Evolutionary conservation across 1,284 basidiomycete species (phyloP), one percentile per base, ranked within the genome.

Genomic region (Retiboletus fuscus): DNA sequence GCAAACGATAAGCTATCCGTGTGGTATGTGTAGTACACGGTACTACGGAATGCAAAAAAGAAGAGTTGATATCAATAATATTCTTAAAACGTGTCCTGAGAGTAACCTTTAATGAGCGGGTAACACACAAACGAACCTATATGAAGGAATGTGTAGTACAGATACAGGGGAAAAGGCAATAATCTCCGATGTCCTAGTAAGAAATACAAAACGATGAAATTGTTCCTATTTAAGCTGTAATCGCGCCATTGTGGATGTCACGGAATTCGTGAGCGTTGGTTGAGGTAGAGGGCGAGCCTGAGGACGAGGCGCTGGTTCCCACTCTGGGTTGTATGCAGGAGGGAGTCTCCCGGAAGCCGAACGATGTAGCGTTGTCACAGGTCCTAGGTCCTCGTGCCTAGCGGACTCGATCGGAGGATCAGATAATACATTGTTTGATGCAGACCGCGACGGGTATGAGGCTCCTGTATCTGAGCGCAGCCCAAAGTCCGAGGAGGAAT

Each of bases 291-390:
- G 72, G n/a, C 47, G 63, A 26, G 5, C 7, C 18, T 28, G 47
- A 6, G 39, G 5, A 3, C 57, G 53, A 6, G 34, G 30, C 12
- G 47, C 22, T n/a, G 26, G 53, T 53, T 66, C 51, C 73, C 73
- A 74, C 20, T 47, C n/a, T 11, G 69, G 69, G 63, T 74, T n/a
- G 61, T 74, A 74, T 11, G 73, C 73, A 24, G 73, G 73, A 24
- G 73, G 73, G 43, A 68, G 66, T 53, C 67, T 66, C 12, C 70
- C 73, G 13, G 73, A 68, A 46, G 22, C 28, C 10, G 70, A 65
- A 39, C 64, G 67, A 24, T 15, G 2, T 11, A 69, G 41, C 15
- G 1, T 13, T 41, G 47, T 5, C 20, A 74, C 34, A 22, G 57
- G 53, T 3, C 73, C 73, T 24, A 66, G 41, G 47, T 74, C 73